Evolutionary conservation across 306 rosid genomes (phyloP).

Genomic region (Comarum palustre): DNA sequence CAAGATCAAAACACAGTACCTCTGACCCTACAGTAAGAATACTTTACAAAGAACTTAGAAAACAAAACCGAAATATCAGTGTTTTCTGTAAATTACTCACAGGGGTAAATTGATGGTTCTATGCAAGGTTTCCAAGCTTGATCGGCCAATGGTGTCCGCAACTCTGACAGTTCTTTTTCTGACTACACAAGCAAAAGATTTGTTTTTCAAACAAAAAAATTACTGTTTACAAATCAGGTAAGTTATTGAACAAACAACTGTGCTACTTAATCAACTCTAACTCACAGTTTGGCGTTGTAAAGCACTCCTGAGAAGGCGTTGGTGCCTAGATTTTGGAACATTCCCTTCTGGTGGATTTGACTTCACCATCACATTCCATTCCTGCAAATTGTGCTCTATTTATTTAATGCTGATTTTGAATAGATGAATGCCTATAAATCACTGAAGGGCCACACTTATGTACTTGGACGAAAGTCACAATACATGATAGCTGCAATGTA

Average conservation of each 20-base stretch:
- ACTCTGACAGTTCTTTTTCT: constrained; percentile 48
- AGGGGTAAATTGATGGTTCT: constrained; percentile 43
- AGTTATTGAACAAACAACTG: constrained; percentile 18
- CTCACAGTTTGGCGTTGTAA: constrained; percentile 65
- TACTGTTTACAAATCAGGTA: constrained; percentile 8
- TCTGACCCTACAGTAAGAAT: neutral
- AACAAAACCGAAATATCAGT: neutral
- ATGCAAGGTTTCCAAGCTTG: constrained; percentile 68
- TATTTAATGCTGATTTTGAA: neutral
- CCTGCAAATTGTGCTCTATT: neutral
- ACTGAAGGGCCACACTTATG: neutral
- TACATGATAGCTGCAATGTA: neutral
- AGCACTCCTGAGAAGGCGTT: constrained; percentile 73
- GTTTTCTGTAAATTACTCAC: constrained; percentile 42
- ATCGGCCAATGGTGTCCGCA: constrained; percentile 64
- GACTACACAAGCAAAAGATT: constrained; percentile 44
- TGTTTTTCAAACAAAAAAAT: neutral
- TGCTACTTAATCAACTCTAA: constrained; percentile 43
- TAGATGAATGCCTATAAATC: constrained; percentile 1
- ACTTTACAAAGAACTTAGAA: neutral
- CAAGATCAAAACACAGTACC: constrained; percentile 3
- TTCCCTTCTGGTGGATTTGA: constrained; percentile 57
- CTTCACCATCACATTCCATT: constrained; percentile 10
- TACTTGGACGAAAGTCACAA: neutral
- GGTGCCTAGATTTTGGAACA: constrained; percentile 79